phyloP scores from a whole-genome alignment of 1,284 basidiomycete species.

The Ceratobasidium sp. region DNA sequence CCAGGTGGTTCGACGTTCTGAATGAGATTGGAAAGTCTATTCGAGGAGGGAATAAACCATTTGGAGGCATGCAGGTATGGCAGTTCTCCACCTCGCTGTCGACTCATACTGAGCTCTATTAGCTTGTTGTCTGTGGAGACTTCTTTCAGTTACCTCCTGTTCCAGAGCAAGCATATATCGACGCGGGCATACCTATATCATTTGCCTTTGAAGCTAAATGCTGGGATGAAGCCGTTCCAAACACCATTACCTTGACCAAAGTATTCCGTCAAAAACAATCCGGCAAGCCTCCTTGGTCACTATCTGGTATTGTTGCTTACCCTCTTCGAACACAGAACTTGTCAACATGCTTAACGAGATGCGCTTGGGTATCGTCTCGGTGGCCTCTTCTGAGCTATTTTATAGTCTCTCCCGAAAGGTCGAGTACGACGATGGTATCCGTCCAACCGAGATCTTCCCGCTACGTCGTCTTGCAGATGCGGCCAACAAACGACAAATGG shows the following conservation, averaged over 20 bases:
- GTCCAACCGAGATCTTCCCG: slow-evolving; percentile 47
- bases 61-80: slow-evolving; percentile 94
- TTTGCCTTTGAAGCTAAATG: slow-evolving; percentile 89
- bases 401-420: slow-evolving; percentile 37
- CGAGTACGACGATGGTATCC: slow-evolving; percentile 44
- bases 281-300: background rate
- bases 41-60: slow-evolving; percentile 76
- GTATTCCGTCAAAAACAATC: slow-evolving; percentile 70
- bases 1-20: slow-evolving; percentile 92
- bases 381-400: slow-evolving; percentile 30
- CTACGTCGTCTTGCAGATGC: slow-evolving; percentile 40
- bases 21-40: slow-evolving; percentile 72
- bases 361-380: slow-evolving; percentile 43
- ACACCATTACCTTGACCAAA: slow-evolving; percentile 70
- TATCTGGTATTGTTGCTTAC: background rate
- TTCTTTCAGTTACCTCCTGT: slow-evolving; percentile 97
- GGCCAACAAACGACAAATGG: slow-evolving; percentile 43
- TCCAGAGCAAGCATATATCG: slow-evolving; percentile 62
- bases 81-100: background rate
- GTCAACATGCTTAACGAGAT: slow-evolving; percentile 54
- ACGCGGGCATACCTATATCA: slow-evolving; percentile 52
- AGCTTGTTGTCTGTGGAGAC: slow-evolving; percentile 91
- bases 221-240: slow-evolving; percentile 74
- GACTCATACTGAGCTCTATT: slow-evolving; percentile 49
- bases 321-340: slow-evolving; percentile 59